These are phyloP conservation scores for Kwoniella sp. DNA, from an alignment of 768 basidiomycete species.

Conservation along the genomic window DNA sequence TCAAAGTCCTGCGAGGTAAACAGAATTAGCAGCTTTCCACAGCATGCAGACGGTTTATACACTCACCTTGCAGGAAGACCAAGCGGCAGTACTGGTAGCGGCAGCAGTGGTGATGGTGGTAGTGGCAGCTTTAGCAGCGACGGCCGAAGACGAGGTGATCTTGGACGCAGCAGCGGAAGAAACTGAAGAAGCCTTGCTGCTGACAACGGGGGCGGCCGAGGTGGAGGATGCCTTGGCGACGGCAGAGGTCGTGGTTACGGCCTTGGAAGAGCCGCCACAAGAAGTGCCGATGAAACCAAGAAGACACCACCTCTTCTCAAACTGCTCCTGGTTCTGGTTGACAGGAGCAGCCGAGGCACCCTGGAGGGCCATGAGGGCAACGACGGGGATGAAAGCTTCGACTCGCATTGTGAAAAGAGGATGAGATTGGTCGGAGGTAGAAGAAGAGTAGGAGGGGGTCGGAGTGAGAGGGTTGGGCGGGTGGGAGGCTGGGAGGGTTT, in stretches of 20 bases:
- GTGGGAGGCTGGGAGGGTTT: conserved; percentile 6
- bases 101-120: conserved; percentile 16
- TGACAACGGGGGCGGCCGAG: conserved; percentile 10
- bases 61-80: conserved; percentile 22
- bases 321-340: conserved; percentile 11
- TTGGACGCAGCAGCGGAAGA: conserved; percentile 12
- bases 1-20: conserved; percentile 11
- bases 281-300: conserved; percentile 24
- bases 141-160: conserved; percentile 8
- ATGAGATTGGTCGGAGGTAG: conserved; percentile 23
- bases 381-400: conserved; percentile 28
- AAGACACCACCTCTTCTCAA: conserved; percentile 32
- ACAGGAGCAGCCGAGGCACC: conserved; percentile 27
- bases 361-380: conserved; percentile 20
- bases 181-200: background rate
- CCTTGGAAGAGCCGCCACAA: conserved; percentile 11
- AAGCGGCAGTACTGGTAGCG: conserved; percentile 11
- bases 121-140: conserved; percentile 7
- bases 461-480: conserved; percentile 22
- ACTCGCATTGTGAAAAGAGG: conserved; percentile 24
- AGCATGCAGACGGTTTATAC: background rate
- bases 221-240: conserved; percentile 9
- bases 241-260: conserved; percentile 6
- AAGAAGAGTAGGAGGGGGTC: conserved; percentile 19
- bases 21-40: background rate